Conservation (phyloP, 1,284 basidiomycete species). For the Cystobasidium slooffiae region DNA sequence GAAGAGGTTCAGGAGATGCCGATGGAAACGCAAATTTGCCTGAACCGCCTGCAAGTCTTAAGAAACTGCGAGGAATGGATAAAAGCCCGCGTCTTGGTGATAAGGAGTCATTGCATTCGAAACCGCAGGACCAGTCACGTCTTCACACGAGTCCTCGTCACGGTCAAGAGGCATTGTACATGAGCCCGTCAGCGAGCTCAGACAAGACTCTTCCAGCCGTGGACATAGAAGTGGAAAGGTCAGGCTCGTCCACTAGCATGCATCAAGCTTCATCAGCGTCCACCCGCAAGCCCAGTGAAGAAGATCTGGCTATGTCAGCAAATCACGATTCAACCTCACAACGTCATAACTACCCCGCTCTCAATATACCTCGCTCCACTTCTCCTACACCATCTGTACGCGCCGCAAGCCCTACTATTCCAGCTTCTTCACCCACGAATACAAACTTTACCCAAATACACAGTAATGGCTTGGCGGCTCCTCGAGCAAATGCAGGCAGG, state of each 20-base stretch:
- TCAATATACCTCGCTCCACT: constrained; percentile 18
- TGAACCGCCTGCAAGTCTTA: constrained; percentile 34
- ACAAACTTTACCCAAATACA: background rate
- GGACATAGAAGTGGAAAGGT: background rate
- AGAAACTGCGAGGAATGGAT: constrained; percentile 36
- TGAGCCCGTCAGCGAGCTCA: constrained; percentile 3
- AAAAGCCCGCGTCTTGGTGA: constrained; percentile 7
- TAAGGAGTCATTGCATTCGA: constrained; percentile 7
- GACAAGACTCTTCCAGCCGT: background rate
- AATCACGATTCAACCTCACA: background rate
- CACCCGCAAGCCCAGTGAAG: background rate
- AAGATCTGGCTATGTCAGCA: background rate
- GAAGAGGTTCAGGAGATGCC: background rate
- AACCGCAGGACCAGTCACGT: background rate
- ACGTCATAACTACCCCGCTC: background rate
- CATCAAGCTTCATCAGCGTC: background rate
- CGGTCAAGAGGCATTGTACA: constrained; percentile 6
- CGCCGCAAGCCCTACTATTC: constrained; percentile 6
- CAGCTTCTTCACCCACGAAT: constrained; percentile 9
- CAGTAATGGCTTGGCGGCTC: constrained; percentile 24
- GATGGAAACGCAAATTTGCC: constrained; percentile 15
- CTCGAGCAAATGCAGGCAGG: constrained; percentile 32
- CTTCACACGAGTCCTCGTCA: background rate
- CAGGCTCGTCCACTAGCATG: background rate
- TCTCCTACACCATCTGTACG: constrained; percentile 13